These are phyloP conservation scores for Chaetomium globosum DNA, from an alignment of 2,329 filamentous ascomycete genomes.

Conservation along the genomic window DNA sequence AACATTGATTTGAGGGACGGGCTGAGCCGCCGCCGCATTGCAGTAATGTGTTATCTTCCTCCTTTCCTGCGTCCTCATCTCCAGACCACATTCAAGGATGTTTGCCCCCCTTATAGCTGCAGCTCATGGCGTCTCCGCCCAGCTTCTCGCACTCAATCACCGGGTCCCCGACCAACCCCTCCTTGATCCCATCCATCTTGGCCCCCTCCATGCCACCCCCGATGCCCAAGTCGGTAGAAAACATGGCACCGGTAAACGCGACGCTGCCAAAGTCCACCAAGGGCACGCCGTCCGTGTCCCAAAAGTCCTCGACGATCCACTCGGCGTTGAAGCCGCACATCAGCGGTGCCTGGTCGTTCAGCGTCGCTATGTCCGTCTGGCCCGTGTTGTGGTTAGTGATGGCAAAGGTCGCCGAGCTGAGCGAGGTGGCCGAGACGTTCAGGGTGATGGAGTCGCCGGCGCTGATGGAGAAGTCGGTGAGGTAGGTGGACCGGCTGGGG, in stretches of 20 bases:
- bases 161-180: background rate
- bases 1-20: background rate
- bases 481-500: constrained; percentile 10
- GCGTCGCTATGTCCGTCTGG: background rate
- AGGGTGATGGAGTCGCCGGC: constrained; percentile 19
- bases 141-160: constrained; percentile 17
- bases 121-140: constrained; percentile 6
- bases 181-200: constrained; percentile 5
- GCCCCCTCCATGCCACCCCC: constrained; percentile 9
- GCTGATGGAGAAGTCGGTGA: constrained; percentile 9
- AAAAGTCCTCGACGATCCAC: constrained; percentile 26
- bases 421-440: constrained; percentile 15
- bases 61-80: background rate
- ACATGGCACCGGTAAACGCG: constrained; percentile 1
- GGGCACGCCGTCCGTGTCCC: constrained; percentile 13
- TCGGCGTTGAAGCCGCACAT: constrained; percentile 22
- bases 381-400: constrained; percentile 17
- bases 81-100: background rate
- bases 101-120: background rate
- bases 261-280: constrained; percentile 20
- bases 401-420: constrained; percentile 1
- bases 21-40: background rate
- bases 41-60: background rate
- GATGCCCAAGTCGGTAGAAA: constrained; percentile 4
- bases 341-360: constrained; percentile 8